These are phyloP conservation scores for Quercus glauca DNA, from an alignment of 306 rosid species.

Conservation along the genomic window DNA sequence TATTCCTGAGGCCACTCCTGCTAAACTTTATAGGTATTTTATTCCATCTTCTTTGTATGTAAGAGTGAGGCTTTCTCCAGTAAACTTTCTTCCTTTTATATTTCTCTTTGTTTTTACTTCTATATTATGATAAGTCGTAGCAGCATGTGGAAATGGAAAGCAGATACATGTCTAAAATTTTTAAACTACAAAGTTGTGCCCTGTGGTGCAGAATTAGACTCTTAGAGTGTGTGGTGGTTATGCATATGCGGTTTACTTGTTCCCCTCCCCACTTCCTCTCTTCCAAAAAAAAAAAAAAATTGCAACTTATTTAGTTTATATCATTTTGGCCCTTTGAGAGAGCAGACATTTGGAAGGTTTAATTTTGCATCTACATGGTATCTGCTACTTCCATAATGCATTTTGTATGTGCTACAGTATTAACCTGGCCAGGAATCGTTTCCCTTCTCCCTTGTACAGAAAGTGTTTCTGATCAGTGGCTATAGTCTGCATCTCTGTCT, in stretches of 20 bases:
- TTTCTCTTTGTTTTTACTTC: background rate
- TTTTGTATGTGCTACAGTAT: background rate
- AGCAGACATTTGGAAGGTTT: background rate
- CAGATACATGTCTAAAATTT: background rate
- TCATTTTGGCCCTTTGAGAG: background rate
- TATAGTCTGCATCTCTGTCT: background rate
- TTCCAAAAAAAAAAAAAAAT: background rate
- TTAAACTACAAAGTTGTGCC: background rate
- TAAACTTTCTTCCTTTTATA: slow-evolving; percentile 12
- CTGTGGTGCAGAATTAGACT: background rate
- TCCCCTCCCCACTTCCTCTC: background rate
- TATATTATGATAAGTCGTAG: background rate
- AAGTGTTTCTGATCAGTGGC: background rate
- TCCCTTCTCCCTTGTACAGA: too few species aligned
- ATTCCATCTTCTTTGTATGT: background rate
- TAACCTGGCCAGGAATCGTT: background rate
- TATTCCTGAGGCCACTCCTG: slow-evolving; percentile 78
- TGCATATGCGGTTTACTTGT: background rate
- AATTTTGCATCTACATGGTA: background rate
- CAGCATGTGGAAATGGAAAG: background rate
- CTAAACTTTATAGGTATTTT: slow-evolving; percentile 76
- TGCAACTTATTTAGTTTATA: background rate
- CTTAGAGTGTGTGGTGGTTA: background rate
- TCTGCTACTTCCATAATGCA: background rate
- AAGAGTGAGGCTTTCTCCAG: background rate